phyloP scores from a whole-genome alignment of 2,329 filamentous ascomycete species.

The Byssoonygena ceratinophila region DNA sequence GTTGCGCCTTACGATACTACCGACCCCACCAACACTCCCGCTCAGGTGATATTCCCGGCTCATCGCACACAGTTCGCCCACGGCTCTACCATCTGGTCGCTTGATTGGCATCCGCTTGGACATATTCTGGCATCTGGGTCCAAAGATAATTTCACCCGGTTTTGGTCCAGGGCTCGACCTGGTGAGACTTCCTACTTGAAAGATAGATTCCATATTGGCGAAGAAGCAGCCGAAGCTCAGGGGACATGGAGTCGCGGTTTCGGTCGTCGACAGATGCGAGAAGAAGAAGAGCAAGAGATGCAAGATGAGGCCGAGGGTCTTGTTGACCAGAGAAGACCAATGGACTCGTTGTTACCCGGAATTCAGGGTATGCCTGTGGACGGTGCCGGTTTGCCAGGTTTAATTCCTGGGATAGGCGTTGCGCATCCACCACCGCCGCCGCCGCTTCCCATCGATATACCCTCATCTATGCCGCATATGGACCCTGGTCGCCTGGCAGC shows the following conservation, averaged over 20 bases:
- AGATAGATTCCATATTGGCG: conserved; percentile 91
- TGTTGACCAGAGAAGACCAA: conserved; percentile 76
- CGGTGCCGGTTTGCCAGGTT: conserved; percentile 25
- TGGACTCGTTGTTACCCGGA: conserved; percentile 44
- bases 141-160: conserved; percentile 91
- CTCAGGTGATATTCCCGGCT: conserved; percentile 85
- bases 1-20: conserved; percentile 75
- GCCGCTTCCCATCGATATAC: conserved; percentile 21
- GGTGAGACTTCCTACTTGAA: conserved; percentile 77
- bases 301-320: conserved; percentile 90
- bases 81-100: conserved; percentile 90
- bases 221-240: conserved; percentile 81
- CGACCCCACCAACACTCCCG: conserved; percentile 66
- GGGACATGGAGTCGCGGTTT: conserved; percentile 86
- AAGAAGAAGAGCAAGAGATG: conserved; percentile 86
- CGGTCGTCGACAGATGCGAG: conserved; percentile 65
- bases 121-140: conserved; percentile 92
- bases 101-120: conserved; percentile 94
- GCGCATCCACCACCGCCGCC: conserved; percentile 26
- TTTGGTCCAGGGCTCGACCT: conserved; percentile 85
- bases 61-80: conserved; percentile 82
- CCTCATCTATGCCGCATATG: conserved; percentile 40
- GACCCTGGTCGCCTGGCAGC: conserved; percentile 35
- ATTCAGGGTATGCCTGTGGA: conserved; percentile 50
- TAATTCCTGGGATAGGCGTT: conserved; percentile 41